These are phyloP conservation scores for Hibiscus syriacus DNA, from an alignment of 345 rosid species.

Conservation along the genomic window DNA sequence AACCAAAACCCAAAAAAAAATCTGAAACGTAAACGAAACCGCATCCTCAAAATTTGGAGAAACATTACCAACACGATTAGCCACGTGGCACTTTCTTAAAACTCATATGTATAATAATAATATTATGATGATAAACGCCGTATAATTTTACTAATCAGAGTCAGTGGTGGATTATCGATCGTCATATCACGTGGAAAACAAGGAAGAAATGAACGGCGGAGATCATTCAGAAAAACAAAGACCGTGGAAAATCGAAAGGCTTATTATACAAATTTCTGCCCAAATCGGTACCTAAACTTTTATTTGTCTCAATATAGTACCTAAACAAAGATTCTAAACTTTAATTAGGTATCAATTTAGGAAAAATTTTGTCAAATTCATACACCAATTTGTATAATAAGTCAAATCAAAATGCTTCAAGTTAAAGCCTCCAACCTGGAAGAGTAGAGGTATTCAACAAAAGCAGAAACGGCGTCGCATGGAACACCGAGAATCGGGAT, in stretches of 20 bases:
- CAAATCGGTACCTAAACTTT: no score
- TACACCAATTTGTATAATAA: no score
- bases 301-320: no score
- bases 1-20: no score
- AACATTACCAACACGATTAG: background rate
- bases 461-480: conserved; percentile 63
- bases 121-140: no score
- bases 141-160: background rate
- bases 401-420: no score
- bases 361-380: no score
- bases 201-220: conserved; percentile 8
- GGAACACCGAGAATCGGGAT: conserved; percentile 81
- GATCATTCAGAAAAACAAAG: background rate
- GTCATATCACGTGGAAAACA: conserved; percentile 4
- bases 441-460: conserved; percentile 54
- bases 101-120: no score
- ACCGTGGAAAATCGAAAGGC: background rate
- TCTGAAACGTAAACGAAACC: background rate
- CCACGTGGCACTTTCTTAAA: background rate
- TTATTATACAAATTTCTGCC: no score
- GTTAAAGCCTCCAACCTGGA: conserved; percentile 47
- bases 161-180: conserved; percentile 1
- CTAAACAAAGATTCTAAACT: no score
- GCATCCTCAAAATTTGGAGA: background rate
- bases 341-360: no score